Evolutionary conservation across 345 rosid species (phyloP), one percentile per base, ranked within the genome.

Genomic region (Alliaria petiolata): DNA sequence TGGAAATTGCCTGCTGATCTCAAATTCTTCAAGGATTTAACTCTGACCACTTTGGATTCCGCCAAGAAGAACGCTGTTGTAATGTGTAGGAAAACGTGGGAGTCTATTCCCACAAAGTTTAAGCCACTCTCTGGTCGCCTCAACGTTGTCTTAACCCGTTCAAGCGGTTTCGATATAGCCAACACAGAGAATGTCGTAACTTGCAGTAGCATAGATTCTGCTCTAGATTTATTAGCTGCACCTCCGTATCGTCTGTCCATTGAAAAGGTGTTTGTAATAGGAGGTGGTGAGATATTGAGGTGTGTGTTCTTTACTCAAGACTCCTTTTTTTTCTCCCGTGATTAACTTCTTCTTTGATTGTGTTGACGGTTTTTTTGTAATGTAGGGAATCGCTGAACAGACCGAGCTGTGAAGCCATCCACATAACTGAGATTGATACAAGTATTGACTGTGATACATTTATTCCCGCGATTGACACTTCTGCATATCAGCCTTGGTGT

Each of bases 81-180:
- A 57, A 95, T 92, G 99, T 96, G 99, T 58, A 84, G 98, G 59
- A 89, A 88, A 79, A 90, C 98, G 14, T 95, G 98, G 98, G 96
- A 95, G 79, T 91, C 98, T 70, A 84, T 95, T 67, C 91, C 92
- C 35, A 57, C 68, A n/a, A 78, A 82, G 78, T 61, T 82, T 59
- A 80, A 83, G 12, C 98, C 98, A 31, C 85, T 92, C 44, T 74
- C 87, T 26, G 97, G 98, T n/a, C 93, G 99, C 16, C 92, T 95
- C 68, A 92, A 88, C 67, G 90, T 95, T 81, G 97, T 95, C 64
- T 80, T 92, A 38, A 92, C 96, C 83, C 98, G 95, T 30, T 95
- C 97, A 14, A 83, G 89, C 34, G 90, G 93, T 71, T 85, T 86
- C 58, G 88, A 86, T 60, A 86, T 92, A 71, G 99, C 92, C 44